A percentile compares a stretch with the other conserved stretches of the same genome.
Evolutionary conservation across 108 stramenopile genomes (phyloP).

Genomic region (Ochromonas danica): DNA sequence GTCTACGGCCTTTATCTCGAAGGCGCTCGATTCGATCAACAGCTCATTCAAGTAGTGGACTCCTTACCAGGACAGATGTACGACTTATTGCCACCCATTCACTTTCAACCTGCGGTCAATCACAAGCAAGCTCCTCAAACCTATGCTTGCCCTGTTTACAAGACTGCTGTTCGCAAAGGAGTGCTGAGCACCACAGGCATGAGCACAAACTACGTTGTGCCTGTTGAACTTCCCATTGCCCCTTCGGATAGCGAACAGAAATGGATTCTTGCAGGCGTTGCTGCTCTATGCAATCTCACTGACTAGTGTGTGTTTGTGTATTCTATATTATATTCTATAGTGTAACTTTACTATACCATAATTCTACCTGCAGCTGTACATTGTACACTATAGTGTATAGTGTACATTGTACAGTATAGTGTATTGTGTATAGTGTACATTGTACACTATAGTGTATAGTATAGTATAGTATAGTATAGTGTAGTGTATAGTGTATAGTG

Average conservation of each 20-base stretch:
- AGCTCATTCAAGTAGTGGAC: slow-evolving; percentile 42
- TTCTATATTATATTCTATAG: neutral
- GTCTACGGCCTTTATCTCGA: slow-evolving; percentile 61
- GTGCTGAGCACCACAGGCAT: slow-evolving; percentile 67
- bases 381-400: neutral
- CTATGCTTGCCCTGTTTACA: slow-evolving; percentile 66
- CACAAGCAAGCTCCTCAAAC: slow-evolving; percentile 50
- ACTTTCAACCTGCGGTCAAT: slow-evolving; percentile 58
- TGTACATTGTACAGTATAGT: neutral
- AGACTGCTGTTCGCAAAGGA: slow-evolving; percentile 63
- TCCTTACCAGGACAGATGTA: slow-evolving; percentile 61
- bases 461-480: too few species aligned
- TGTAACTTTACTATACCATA: neutral
- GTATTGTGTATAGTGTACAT: too few species aligned
- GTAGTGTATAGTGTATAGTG: too few species aligned
- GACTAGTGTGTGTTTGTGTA: slow-evolving; percentile 34
- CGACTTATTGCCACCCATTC: slow-evolving; percentile 57
- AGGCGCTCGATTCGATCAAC: slow-evolving; percentile 60
- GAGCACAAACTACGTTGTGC: slow-evolving; percentile 66
- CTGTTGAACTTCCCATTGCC: slow-evolving; percentile 59
- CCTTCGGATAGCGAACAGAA: slow-evolving; percentile 46
- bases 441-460: too few species aligned
- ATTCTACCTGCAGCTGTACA: neutral
- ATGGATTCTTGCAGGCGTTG: slow-evolving; percentile 63
- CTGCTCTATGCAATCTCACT: slow-evolving; percentile 61